Conservation (phyloP, 495 filamentous ascomycete genomes). For the Penicillium simplicissimum region DNA sequence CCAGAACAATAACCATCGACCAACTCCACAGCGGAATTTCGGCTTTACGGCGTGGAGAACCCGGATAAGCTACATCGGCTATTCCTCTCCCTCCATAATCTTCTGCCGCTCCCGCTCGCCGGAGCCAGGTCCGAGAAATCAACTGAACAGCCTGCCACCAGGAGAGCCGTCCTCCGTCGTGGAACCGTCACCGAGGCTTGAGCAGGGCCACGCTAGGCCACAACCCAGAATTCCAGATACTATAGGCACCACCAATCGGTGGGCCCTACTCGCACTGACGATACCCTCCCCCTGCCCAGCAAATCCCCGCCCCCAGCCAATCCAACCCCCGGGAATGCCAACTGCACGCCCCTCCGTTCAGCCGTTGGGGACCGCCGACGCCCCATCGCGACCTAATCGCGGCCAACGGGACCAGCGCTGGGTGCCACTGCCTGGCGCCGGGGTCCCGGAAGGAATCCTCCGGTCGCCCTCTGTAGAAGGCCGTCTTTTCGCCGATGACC, state of each 20-base stretch:
- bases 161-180: too few species aligned
- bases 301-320: conserved; percentile 7
- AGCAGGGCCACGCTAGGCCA: background rate
- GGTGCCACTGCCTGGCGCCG: background rate
- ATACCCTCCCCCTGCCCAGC: background rate
- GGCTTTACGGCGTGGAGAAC: conserved; percentile 1
- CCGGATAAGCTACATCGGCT: conserved; percentile 18
- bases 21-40: background rate
- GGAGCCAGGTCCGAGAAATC: background rate
- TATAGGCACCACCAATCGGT: background rate
- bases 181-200: too few species aligned
- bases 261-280: background rate
- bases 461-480: background rate
- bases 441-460: conserved; percentile 6
- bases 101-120: conserved; percentile 11
- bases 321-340: conserved; percentile 14
- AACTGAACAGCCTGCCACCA: too few species aligned
- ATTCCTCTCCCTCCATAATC: conserved; percentile 22
- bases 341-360: conserved; percentile 3
- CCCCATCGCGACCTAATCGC: conserved; percentile 6
- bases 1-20: background rate
- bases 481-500: conserved; percentile 11
- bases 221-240: background rate
- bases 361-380: conserved; percentile 6
- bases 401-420: background rate